Evolutionary conservation across 495 filamentous ascomycete species (phyloP).

Genomic region (Gamarada debralockiae): DNA sequence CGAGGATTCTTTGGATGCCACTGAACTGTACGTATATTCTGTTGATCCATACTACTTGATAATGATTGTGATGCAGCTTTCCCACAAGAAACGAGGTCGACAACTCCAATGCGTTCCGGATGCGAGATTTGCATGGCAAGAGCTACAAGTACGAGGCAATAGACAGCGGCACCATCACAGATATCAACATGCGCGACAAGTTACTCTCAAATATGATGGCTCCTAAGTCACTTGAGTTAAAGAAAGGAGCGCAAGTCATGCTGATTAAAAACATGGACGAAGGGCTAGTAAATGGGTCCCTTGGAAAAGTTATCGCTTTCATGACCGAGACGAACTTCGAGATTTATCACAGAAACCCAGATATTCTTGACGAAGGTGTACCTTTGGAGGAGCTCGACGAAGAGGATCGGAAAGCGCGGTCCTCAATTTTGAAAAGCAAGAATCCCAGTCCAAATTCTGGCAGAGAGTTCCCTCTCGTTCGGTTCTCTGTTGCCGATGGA

Average conservation of each 20-base stretch:
- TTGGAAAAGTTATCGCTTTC: slow-evolving; percentile 81
- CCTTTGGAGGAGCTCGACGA: slow-evolving; percentile 38
- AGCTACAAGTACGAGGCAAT: slow-evolving; percentile 60
- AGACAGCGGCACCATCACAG: slow-evolving; percentile 72
- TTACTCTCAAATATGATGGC: slow-evolving; percentile 91
- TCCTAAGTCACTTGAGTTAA: slow-evolving; percentile 68
- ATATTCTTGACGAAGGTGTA: slow-evolving; percentile 41
- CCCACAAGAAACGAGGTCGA: slow-evolving; percentile 91
- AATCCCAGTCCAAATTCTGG: slow-evolving; percentile 33
- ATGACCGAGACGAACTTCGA: slow-evolving; percentile 82
- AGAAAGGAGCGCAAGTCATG: slow-evolving; percentile 95
- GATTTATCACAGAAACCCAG: slow-evolving; percentile 51
- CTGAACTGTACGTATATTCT: slow-evolving; percentile 64
- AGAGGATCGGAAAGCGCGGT: slow-evolving; percentile 31
- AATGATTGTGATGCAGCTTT: slow-evolving; percentile 55
- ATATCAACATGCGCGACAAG: slow-evolving; percentile 65
- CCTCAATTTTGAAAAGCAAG: slow-evolving; percentile 37
- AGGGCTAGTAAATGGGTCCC: slow-evolving; percentile 85
- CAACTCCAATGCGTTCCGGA: slow-evolving; percentile 70
- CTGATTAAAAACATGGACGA: slow-evolving; percentile 99
- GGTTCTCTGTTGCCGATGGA: slow-evolving; percentile 76
- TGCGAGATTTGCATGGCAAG: slow-evolving; percentile 66
- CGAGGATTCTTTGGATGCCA: slow-evolving; percentile 77
- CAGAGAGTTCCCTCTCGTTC: slow-evolving; percentile 65
- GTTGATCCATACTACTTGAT: background rate